These are phyloP conservation scores for Fusarium avenaceum DNA, from an alignment of 2,329 filamentous ascomycete genomes.

Conservation along the genomic window DNA sequence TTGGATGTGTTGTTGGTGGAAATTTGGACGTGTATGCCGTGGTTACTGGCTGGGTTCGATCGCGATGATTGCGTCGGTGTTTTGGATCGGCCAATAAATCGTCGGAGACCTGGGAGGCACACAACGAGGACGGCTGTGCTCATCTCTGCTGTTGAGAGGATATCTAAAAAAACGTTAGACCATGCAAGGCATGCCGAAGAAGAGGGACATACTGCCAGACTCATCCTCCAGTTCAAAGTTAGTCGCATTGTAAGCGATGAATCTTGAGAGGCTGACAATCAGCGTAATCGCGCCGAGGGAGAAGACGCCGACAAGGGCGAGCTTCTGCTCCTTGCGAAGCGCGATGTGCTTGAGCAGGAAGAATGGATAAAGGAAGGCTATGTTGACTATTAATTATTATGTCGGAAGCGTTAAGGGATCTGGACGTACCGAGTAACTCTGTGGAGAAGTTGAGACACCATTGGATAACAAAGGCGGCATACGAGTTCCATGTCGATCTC, in stretches of 20 bases:
- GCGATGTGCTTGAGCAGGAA: constrained; percentile 19
- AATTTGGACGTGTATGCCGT: not conserved
- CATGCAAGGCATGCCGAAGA: rapidly evolving
- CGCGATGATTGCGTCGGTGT: constrained; percentile 5
- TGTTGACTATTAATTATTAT: not conserved
- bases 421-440: constrained; percentile 4
- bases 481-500: constrained; percentile 21
- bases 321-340: constrained; percentile 16
- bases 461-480: constrained; percentile 15
- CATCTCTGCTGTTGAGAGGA: constrained; percentile 15
- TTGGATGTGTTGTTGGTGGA: not conserved
- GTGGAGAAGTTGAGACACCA: constrained; percentile 26
- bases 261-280: constrained; percentile 11
- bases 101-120: constrained; percentile 17
- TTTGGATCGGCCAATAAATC: constrained; percentile 16
- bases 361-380: constrained; percentile 20
- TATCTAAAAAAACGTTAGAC: constrained; percentile 3
- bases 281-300: constrained; percentile 19
- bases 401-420: not conserved
- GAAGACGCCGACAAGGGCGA: constrained; percentile 20
- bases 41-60: constrained; percentile 1
- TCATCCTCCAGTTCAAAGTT: constrained; percentile 25
- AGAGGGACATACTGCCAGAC: constrained; percentile 4
- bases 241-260: constrained; percentile 23
- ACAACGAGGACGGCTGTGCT: constrained; percentile 20